phyloP scores from a whole-genome alignment of 2,329 filamentous ascomycete species.

The Akanthomyces muscarius region DNA sequence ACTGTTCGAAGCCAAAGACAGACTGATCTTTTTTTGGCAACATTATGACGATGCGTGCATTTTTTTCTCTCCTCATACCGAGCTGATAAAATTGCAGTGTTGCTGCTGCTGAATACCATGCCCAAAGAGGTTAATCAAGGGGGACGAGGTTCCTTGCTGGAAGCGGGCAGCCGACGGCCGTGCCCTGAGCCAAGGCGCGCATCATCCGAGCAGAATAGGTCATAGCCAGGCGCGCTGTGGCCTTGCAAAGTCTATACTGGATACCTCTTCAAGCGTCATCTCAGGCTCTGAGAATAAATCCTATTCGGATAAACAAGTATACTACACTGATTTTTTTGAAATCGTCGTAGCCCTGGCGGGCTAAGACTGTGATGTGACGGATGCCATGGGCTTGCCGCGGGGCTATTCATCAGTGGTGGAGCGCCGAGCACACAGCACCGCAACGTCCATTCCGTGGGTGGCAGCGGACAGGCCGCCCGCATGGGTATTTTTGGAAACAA shows the following conservation, averaged over 20 bases:
- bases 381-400: neutral
- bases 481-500: neutral
- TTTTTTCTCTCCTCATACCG: neutral
- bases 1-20: neutral
- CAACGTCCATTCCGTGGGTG: neutral
- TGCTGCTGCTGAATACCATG: neutral
- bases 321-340: neutral
- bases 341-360: neutral
- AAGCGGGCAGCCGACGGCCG: neutral
- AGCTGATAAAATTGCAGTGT: neutral
- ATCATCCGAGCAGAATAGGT: constrained; percentile 9
- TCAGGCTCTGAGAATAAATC: neutral
- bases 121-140: constrained; percentile 4
- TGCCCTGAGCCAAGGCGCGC: constrained; percentile 1
- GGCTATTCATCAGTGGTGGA: neutral
- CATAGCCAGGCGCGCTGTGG: neutral
- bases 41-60: neutral
- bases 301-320: neutral
- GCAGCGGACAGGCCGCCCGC: neutral
- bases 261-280: neutral
- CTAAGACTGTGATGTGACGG: neutral
- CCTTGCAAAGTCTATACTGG: neutral
- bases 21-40: neutral
- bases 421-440: neutral
- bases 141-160: neutral